phyloP scores from a whole-genome alignment of 768 basidiomycete genomes.

The Fibroporia radiculosa region DNA sequence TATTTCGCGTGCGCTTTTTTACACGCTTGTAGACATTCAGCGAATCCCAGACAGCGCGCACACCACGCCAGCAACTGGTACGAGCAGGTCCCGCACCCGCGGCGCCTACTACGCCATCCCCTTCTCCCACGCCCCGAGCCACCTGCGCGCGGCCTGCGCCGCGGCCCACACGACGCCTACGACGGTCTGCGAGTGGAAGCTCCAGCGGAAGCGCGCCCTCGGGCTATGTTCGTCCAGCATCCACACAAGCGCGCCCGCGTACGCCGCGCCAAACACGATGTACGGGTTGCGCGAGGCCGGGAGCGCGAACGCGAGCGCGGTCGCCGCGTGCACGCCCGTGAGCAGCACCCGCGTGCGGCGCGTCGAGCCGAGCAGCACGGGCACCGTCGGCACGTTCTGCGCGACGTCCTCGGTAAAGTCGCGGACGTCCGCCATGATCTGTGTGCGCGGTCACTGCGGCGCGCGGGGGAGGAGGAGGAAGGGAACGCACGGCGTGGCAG shows the following conservation, averaged over 20 bases:
- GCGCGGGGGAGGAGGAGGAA: background rate
- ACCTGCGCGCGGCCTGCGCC: no score
- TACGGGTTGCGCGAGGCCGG: constrained; percentile 4
- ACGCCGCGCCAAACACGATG: constrained; percentile 6
- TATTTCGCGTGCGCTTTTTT: no score
- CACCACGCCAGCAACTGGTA: no score
- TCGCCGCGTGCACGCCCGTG: constrained; percentile 2
- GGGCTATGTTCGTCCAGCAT: constrained; percentile 4
- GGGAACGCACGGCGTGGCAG: constrained; percentile 3
- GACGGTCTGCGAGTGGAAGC: constrained; percentile 6
- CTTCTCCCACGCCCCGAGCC: no score
- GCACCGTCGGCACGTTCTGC: constrained; percentile 6
- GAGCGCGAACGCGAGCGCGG: background rate
- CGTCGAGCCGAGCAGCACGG: constrained; percentile 4
- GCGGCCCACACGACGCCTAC: constrained; percentile 1
- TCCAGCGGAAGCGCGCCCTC: constrained; percentile 2
- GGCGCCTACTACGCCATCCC: no score
- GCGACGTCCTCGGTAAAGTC: constrained; percentile 6
- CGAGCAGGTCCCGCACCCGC: no score
- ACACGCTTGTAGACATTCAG: no score
- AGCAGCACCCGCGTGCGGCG: constrained; percentile 4
- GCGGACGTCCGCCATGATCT: constrained; percentile 8
- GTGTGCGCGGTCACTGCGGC: background rate
- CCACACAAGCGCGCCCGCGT: constrained; percentile 5
- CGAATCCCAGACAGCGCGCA: no score